These are phyloP conservation scores for Croton setiger DNA, from an alignment of 441 rosid species.

Conservation along the genomic window DNA sequence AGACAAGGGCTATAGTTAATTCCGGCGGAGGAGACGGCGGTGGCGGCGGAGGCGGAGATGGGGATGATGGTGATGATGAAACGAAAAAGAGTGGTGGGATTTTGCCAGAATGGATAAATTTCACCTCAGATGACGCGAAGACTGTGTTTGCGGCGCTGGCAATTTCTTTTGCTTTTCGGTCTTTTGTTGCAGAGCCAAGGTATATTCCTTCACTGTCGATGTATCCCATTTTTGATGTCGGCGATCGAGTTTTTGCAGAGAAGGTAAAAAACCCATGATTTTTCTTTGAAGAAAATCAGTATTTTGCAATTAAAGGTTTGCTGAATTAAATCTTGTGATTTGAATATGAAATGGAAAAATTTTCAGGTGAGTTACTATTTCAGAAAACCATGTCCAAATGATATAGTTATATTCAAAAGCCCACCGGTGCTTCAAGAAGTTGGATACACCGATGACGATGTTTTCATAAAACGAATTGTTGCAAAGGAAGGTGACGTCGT, in stretches of 20 bases:
- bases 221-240: constrained; percentile 99
- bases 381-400: constrained; percentile 94
- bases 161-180: constrained; percentile 77
- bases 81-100: constrained; percentile 39
- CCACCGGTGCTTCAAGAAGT: constrained; percentile 93
- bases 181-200: constrained; percentile 90
- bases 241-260: constrained; percentile 91
- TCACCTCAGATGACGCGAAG: constrained; percentile 72
- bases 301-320: background rate
- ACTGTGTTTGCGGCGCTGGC: constrained; percentile 72
- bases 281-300: background rate
- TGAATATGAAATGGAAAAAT: constrained; percentile 6
- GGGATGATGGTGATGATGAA: constrained; percentile 37
- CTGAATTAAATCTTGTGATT: background rate
- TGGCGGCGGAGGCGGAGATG: constrained; percentile 28
- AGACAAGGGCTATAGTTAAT: constrained; percentile 31
- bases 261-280: constrained; percentile 48
- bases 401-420: constrained; percentile 87
- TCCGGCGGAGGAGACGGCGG: constrained; percentile 34
- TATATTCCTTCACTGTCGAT: constrained; percentile 95
- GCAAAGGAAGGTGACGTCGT: constrained; percentile 91
- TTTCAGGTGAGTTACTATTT: constrained; percentile 78
- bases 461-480: constrained; percentile 81
- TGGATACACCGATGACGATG: constrained; percentile 88
- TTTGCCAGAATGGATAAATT: constrained; percentile 71